A percentile compares a stretch with the other conserved stretches of the same genome.
Conservation (phyloP, 371 early-diverging fungal species). For the Sporodiniella umbellata region DNA sequence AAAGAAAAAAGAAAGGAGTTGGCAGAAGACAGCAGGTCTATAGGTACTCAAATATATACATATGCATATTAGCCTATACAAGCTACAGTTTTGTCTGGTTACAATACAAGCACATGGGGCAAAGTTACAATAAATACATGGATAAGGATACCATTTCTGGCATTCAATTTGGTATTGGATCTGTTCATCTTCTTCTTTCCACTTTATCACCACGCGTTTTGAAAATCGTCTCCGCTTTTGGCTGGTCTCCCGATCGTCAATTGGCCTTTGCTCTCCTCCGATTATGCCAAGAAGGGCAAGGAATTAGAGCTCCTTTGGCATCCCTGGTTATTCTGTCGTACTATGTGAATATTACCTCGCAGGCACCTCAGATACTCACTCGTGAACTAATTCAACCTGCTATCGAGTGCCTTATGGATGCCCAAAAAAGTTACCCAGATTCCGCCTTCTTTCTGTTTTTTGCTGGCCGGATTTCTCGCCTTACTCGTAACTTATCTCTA, state of each 20-base stretch:
- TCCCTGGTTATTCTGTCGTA: conserved; percentile 51
- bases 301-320: conserved; percentile 57
- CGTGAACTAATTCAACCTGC: conserved; percentile 32
- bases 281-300: conserved; percentile 44
- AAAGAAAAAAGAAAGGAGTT: too few relatives aligned
- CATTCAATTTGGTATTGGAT: conserved; percentile 55
- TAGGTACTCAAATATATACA: background rate
- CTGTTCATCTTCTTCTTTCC: conserved; percentile 58
- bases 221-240: conserved; percentile 52
- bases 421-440: conserved; percentile 49
- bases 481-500: conserved; percentile 40
- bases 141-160: conserved; percentile 48
- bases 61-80: conserved; percentile 24
- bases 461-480: conserved; percentile 49
- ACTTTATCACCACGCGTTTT: conserved; percentile 57
- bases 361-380: conserved; percentile 38
- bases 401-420: conserved; percentile 20
- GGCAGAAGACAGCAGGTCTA: too few relatives aligned
- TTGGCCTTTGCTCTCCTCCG: conserved; percentile 53
- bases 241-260: conserved; percentile 56
- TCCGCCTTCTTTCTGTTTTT: conserved; percentile 58
- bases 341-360: conserved; percentile 31
- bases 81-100: conserved; percentile 47
- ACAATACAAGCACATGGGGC: conserved; percentile 43
- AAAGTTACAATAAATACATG: conserved; percentile 30